A percentile compares a stretch with the other conserved stretches of the same genome.
phyloP scores from a whole-genome alignment of 2,329 filamentous ascomycete genomes.

The Xylariaceae sp. region DNA sequence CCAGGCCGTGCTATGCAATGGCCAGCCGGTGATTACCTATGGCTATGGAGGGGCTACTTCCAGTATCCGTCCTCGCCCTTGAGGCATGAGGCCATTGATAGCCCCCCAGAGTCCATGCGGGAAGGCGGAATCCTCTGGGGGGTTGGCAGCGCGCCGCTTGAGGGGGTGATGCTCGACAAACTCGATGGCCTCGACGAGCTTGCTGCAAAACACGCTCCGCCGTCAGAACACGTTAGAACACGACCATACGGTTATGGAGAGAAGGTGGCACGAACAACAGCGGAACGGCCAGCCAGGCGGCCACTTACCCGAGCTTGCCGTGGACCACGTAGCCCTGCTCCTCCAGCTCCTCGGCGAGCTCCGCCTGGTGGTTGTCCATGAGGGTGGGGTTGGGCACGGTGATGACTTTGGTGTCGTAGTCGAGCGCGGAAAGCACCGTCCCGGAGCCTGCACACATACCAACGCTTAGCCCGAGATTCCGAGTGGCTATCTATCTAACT shows the following conservation, averaged over 20 bases:
- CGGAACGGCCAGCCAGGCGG: no score
- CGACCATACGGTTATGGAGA: conserved; percentile 2
- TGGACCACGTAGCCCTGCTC: conserved; percentile 69
- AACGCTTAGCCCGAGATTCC: no score
- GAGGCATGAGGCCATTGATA: conserved; percentile 16
- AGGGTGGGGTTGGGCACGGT: conserved; percentile 81
- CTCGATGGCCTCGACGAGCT: conserved; percentile 15
- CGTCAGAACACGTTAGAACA: no score
- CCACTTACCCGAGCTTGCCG: conserved; percentile 55
- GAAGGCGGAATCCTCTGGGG: conserved; percentile 13
- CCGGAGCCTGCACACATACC: conserved; percentile 86
- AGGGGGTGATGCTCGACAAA: conserved; percentile 8
- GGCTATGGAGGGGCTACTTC: no score
- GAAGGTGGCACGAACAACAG: neutral
- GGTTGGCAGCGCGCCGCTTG: conserved; percentile 17
- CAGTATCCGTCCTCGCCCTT: neutral
- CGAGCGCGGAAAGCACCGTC: conserved; percentile 76
- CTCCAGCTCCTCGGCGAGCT: conserved; percentile 72
- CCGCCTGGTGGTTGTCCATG: conserved; percentile 83
- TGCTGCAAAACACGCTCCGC: no score
- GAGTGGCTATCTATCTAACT: no score
- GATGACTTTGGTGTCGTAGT: conserved; percentile 67
- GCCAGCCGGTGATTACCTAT: no score
- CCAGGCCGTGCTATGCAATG: no score
- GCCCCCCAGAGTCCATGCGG: conserved; percentile 22